Evolutionary conservation across 2,329 filamentous ascomycete genomes (phyloP), one percentile per base, ranked within the genome.

Genomic region (Claviceps monticola): DNA sequence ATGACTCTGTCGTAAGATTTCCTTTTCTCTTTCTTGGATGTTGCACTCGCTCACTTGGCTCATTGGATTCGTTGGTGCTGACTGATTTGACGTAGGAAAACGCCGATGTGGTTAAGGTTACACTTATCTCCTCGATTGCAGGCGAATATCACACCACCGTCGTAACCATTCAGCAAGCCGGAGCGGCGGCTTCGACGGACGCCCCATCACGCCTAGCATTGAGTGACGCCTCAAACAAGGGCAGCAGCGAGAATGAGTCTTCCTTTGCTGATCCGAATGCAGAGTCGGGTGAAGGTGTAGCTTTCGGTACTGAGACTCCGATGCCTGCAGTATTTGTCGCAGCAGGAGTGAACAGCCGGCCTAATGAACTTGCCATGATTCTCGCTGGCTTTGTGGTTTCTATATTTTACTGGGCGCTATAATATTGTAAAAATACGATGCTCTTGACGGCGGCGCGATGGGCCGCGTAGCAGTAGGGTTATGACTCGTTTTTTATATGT

Each of bases 91-190:
- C 26, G 4, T 17, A 47, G 48, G 21, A 39, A 34, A 37, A 37
- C 21, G 7, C 21, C 8, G 39, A 36, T 19, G 38, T 37, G 19
- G 46, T 37, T 34, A 39, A 61, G 17, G 53, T 62, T 23, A 63
- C 60, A 14, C 53, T 65, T 5, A 58, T 62, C 41, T 53, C 58
- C 16, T 53, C 61, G 19, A 55, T 56, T 11, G 53, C 55, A 17
- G 48, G 58, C 9, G 53, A 55, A 11, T 56, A 59, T 8, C 48
- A 57, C 45, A 63, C 58, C 0, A 56, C 56, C 14, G 41, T 57
- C 9, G 26, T 58, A 39, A 56, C 58, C 3, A 39, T 55, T 17
- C 36, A 51, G 11, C 44, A 53, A 26, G 48, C 37, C 11, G 36
- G 26, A 36, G 44, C 44, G n/a, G 29, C 52, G 19, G 39, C 39